Evolutionary conservation across 768 basidiomycete genomes (phyloP), one percentile per base, ranked within the genome.

Genomic region (Podaxis sp.): DNA sequence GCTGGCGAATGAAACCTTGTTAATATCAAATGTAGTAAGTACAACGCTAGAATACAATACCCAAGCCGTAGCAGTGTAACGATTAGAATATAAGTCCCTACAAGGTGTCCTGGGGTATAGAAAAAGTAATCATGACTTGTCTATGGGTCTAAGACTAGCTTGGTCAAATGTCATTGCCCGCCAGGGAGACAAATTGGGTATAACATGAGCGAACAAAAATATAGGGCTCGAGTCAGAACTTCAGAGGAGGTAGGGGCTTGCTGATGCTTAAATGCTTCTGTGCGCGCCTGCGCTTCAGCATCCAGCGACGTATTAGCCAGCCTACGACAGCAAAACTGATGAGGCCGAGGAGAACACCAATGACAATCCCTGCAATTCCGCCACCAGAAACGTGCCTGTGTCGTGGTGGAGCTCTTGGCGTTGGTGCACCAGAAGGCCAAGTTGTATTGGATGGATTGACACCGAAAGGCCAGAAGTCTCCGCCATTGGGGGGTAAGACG

Each of bases 401-500:
- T 28, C 27, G 55, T 4, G 55, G 44, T 21, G 40, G 57, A 23
- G 50, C 13, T 47, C 5, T 53, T 55, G 38, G 47, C 4, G 25
- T 56, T 46, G 53, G 35, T 36, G 59, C 50, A 47, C 57, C 42
- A 48, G 46, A 21, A 36, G 40, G 35, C 6, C 14, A 35, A 21
- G 69, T 68, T 13, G 65, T 70, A 37, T 67, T 67, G 28, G 67
- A 72, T 5, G 84, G 85, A 55, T 82, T 81, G 1, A 76, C 76
- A 14, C 84, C 86, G 61, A 81, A 87, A 0, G 90, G 90, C 90
- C 90, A 91, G 66, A 79, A 88, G 69, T 84, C 79, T 11, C 89
- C 89, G 28, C 83, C 85, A 37, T 76, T 71, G 1, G 89, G 89
- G 28, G 89, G 88, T 11, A 82, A 64, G 56, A 91, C 82, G 63